Evolutionary conservation across 352 stramenopile species (phyloP), one percentile per base, ranked within the genome.

Genomic region (Phytophthora pluvialis): DNA sequence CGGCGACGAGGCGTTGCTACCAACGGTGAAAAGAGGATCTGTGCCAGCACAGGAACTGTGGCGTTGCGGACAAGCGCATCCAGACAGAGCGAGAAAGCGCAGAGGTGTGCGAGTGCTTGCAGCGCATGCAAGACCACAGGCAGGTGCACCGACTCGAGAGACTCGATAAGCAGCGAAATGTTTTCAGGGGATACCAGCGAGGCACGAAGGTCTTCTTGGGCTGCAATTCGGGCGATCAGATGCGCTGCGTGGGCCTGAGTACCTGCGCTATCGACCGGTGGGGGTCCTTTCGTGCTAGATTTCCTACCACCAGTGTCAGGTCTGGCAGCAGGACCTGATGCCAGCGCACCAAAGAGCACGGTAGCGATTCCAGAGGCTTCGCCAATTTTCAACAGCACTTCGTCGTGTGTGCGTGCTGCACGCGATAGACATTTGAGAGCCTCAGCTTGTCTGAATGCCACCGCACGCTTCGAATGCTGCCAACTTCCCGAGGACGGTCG

Each of bases 381-480:
- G 6, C 79, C 78, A 59, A 90, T 79, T 65, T 89, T 89, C n/a
- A 84, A 39, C 15, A 92, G 58, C 6, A 92, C 81, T 50, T 92
- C 83, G 36, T 92, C 81, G 16, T 89, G 81, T 4, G 67, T 80
- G 5, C 64, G 53, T 26, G 70, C 67, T 9, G 79, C 67, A 29
- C 84, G 87, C 2, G 81, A 88, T 1, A 92, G 55, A 48, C 83
- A 92, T 43, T 90, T 90, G 38, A 92, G 72, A n/a, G 77, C 75
- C 35, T 90, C 83, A 25, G 83, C 73, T 11, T 74, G 56, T 44
- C 72, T 60, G 39, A 80, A 85, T 0, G 60, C 51, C 3, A 56
- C 10, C 11, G 51, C 18, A 21, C 52, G 32, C 49, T 67, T 55
- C 13, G 60, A 61, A 21, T 40, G 12, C 11, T 52, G 25, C 58